Percentiles rank a stretch among this genome's conserved stretches.
Evolutionary conservation across 2,329 filamentous ascomycete genomes (phyloP).

Genomic region (Pseudocercospora pini-densiflorae): DNA sequence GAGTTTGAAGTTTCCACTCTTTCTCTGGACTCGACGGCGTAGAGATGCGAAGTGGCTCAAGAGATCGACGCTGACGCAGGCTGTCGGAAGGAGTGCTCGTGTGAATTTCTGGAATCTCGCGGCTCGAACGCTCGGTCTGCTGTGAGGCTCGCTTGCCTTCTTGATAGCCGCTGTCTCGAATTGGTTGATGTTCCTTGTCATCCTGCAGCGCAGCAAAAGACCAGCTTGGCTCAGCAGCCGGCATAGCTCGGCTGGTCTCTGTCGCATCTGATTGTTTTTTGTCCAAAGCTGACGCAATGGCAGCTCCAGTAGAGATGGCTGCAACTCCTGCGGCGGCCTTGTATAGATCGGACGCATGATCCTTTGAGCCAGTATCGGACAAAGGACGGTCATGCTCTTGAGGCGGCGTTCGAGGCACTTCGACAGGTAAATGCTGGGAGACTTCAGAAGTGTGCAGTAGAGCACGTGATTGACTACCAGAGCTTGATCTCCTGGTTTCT

Average conservation of each 20-base stretch:
- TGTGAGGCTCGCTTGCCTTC: conserved; percentile 32
- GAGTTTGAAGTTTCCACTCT: conserved; percentile 24
- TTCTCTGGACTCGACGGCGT: conserved; percentile 25
- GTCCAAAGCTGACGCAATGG: not conserved
- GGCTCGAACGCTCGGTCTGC: conserved; percentile 24
- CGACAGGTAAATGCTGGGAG: conserved; percentile 31
- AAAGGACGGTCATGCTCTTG: not conserved
- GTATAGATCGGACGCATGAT: conserved; percentile 9
- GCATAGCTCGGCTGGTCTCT: not conserved
- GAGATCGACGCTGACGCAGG: conserved; percentile 35
- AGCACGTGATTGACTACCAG: conserved; percentile 12
- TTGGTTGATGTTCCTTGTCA: conserved; percentile 31
- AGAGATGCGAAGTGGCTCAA: conserved; percentile 36
- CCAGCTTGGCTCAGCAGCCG: conserved; percentile 26
- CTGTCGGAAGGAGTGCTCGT: conserved; percentile 35
- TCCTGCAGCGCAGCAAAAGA: conserved; percentile 25
- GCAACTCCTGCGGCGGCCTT: conserved; percentile 5
- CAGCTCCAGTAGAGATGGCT: conserved; percentile 5
- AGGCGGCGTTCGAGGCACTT: conserved; percentile 16
- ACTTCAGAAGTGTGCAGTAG: conserved; percentile 35
- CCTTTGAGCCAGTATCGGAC: not conserved
- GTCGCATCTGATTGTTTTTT: not conserved
- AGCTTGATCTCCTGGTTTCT: conserved; percentile 13
- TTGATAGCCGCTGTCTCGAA: conserved; percentile 52
- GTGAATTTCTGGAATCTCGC: conserved; percentile 25